Evolutionary conservation across 2,329 filamentous ascomycete species (phyloP), one percentile per base, ranked within the genome.

Genomic region (Fonsecaea erecta): DNA sequence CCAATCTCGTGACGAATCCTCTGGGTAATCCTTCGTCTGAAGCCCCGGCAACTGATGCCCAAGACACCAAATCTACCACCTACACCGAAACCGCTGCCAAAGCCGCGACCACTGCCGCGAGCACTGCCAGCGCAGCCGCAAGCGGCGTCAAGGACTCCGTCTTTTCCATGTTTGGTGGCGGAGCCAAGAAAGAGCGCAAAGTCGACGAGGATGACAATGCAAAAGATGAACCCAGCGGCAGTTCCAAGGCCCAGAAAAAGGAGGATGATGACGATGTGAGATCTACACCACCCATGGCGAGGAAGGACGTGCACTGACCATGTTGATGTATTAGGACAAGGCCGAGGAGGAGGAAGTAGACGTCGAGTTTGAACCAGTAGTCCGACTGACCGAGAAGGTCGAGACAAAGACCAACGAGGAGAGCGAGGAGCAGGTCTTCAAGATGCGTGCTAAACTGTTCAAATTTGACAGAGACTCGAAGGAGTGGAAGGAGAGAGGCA

Each of bases 391-490:
- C 69, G 92, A 99, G 85, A 95, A 96, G 84, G 90, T 98, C 75
- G 94, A 98, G 77, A 90, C 88, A 77, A 96, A 96, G 87, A 98
- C 95, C 80, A 96, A 97, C 83, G 95, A 99, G 82, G 95, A 99
- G 85, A 87, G 90, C 52, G 95, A 99, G 85, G 93, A 98, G 84
- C 92, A 97, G 84, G 85, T 88, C 43, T 99, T 98, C 88, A 98
- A 98, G 89, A 97, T 98, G 94, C 92, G 95, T 75, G 95, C 95
- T 77, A 99, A 99, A 88, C 90, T 99, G 71, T 99, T 99, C 89
- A 94, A 93, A 84, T 99, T 98, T 79, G 90, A 97, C 81, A 88
- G 91, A 74, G 92, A 97, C 60, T 87, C 86, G 74, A 90, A 90
- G 79, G 95, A 98, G 84, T 99, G 95, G 95, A 99, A 98, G 86